Percentiles rank a stretch among this genome's conserved stretches.
Evolutionary conservation across 148 eudicot species (phyloP).

Genomic region (Rheum nobile): DNA sequence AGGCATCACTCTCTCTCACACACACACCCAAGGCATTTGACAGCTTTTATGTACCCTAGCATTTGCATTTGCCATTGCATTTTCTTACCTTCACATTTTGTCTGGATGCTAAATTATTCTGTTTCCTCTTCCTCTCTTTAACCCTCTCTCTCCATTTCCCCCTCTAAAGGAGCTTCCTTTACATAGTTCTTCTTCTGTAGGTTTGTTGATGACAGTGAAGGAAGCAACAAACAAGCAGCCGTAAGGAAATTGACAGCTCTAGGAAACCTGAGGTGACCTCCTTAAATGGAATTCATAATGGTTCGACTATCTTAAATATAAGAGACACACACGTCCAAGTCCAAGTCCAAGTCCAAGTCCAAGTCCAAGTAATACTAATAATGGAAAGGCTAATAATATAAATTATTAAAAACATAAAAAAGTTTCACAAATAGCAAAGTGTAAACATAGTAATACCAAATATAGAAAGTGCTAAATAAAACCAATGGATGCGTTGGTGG

Average conservation of each 20-base stretch:
- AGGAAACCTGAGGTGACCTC: neutral
- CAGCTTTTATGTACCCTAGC: neutral
- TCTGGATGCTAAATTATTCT: conserved; percentile 6
- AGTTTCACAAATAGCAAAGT: too few relatives aligned
- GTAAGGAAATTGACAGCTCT: neutral
- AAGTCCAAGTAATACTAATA: too few relatives aligned
- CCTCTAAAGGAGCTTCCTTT: neutral
- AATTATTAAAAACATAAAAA: too few relatives aligned
- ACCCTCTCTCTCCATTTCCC: neutral
- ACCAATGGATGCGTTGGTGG: too few relatives aligned
- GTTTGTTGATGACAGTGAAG: neutral
- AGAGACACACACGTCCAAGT: too few relatives aligned
- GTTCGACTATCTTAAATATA: too few relatives aligned
- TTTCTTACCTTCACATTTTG: neutral
- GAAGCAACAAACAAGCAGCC: neutral
- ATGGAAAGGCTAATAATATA: too few relatives aligned
- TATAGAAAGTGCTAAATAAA: too few relatives aligned
- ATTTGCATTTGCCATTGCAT: neutral
- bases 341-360: too few relatives aligned
- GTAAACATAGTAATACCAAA: too few relatives aligned
- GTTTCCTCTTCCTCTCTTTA: neutral
- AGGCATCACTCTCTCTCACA: neutral
- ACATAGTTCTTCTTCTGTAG: neutral
- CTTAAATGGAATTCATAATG: neutral
- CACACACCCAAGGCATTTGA: neutral